These are phyloP conservation scores for Cryptococcus hybrid DNA, from an alignment of 1,284 basidiomycete genomes.

Conservation along the genomic window DNA sequence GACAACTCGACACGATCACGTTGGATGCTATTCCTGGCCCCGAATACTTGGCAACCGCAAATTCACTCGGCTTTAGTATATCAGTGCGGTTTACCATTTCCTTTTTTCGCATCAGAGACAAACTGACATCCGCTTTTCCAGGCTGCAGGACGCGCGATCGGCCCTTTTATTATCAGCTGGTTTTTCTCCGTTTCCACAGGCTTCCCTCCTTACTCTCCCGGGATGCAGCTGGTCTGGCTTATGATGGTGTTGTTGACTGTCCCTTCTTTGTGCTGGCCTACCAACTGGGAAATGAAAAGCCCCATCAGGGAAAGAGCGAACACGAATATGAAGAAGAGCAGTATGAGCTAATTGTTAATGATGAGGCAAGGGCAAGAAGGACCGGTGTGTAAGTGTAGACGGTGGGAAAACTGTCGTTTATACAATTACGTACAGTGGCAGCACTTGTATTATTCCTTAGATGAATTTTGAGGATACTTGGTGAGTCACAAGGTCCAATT, in stretches of 20 bases:
- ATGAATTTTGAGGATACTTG: too few species aligned
- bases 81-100: constrained; percentile 18
- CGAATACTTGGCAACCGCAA: constrained; percentile 36
- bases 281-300: constrained; percentile 4
- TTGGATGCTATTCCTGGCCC: constrained; percentile 37
- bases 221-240: constrained; percentile 37
- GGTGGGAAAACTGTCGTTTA: too few species aligned
- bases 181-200: constrained; percentile 13
- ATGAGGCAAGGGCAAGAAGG: too few species aligned
- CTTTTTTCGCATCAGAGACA: background rate
- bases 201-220: constrained; percentile 25
- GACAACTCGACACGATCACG: constrained; percentile 35
- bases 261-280: constrained; percentile 29
- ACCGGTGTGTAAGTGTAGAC: too few species aligned
- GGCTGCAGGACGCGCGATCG: constrained; percentile 31
- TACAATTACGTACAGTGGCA: too few species aligned
- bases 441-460: too few species aligned
- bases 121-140: background rate
- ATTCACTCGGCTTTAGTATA: constrained; percentile 38
- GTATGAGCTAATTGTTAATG: constrained; percentile 14
- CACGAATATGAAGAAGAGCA: constrained; percentile 14
- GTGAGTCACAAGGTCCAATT: too few species aligned
- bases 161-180: constrained; percentile 33
- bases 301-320: background rate
- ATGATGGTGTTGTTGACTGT: constrained; percentile 22